These are phyloP conservation scores for Apocynum venetum DNA, from an alignment of 257 asterid species.

Conservation along the genomic window DNA sequence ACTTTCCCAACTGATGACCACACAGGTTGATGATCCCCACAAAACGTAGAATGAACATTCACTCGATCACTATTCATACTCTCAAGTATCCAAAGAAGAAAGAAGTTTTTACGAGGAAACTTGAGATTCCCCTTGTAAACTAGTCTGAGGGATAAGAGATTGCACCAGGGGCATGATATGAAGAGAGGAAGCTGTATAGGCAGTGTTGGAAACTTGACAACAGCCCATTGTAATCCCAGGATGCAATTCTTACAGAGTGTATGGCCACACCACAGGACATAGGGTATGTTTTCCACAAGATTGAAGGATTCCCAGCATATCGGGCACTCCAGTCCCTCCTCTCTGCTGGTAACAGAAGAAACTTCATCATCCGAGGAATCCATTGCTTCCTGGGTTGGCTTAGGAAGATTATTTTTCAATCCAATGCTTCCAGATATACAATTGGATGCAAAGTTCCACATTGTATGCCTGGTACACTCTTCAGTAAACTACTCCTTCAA, in stretches of 20 bases:
- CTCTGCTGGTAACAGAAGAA: constrained; percentile 58
- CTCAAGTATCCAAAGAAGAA: constrained; percentile 98
- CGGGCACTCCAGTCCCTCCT: constrained; percentile 85
- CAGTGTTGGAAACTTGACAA: constrained; percentile 65
- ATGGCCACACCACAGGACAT: constrained; percentile 93
- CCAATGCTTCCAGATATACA: constrained; percentile 59
- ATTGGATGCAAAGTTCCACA: constrained; percentile 80
- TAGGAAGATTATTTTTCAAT: constrained; percentile 37
- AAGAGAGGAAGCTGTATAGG: constrained; percentile 91
- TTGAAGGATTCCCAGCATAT: constrained; percentile 95
- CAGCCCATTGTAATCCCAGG: constrained; percentile 86
- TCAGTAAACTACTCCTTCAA: constrained; percentile 25
- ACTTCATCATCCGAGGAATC: constrained; percentile 78
- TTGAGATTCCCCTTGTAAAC: constrained; percentile 70
- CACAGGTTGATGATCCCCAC: constrained; percentile 48
- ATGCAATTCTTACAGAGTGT: constrained; percentile 97
- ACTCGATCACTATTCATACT: constrained; percentile 87
- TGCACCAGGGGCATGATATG: constrained; percentile 97
- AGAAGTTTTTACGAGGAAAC: constrained; percentile 89
- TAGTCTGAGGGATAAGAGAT: constrained; percentile 64
- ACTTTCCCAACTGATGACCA: constrained; percentile 46
- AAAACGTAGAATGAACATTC: constrained; percentile 46
- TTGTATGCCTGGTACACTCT: constrained; percentile 22
- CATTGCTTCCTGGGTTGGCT: constrained; percentile 39
- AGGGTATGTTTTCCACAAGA: constrained; percentile 87